phyloP scores from a whole-genome alignment of 202 grass and related monocot genomes.

The Setaria viridis region DNA sequence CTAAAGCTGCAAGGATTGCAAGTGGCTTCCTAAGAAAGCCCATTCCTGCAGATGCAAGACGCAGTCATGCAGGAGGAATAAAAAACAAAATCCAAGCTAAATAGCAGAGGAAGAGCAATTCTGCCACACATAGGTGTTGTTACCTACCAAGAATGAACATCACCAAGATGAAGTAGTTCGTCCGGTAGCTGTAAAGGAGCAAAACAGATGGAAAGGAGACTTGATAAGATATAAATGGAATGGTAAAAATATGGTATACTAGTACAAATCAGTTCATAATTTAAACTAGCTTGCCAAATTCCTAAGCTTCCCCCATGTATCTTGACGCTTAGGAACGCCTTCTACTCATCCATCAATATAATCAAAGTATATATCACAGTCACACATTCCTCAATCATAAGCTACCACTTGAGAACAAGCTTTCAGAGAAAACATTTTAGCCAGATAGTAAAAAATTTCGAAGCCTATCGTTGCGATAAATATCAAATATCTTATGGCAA shows the following conservation, averaged over 20 bases:
- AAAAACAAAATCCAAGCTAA: neutral
- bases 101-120: neutral
- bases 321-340: neutral
- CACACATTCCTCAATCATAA: neutral
- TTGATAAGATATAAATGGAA: neutral
- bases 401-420: neutral
- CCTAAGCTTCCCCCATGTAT: neutral
- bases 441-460: neutral
- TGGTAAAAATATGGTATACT: neutral
- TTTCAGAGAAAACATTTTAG: neutral
- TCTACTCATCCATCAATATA: neutral
- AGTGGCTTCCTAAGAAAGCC: slow-evolving; percentile 27
- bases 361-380: neutral
- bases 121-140: neutral
- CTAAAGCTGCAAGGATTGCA: slow-evolving; percentile 17
- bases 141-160: slow-evolving; percentile 58
- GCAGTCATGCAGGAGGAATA: too few species aligned
- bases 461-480: neutral
- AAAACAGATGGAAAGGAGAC: neutral
- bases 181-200: slow-evolving; percentile 56
- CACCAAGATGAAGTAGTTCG: slow-evolving; percentile 68
- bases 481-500: neutral
- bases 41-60: slow-evolving; percentile 9
- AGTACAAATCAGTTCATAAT: neutral
- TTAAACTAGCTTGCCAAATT: neutral